Percentiles rank a stretch among this genome's conserved stretches.
phyloP scores from a whole-genome alignment of 345 rosid genomes.

The thale cress (Arabidopsis thaliana) region TAIR10.1 NC_003074.8:21732501-21733000 shows the following conservation, averaged over 20 bases:
- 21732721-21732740: conserved; percentile 64
- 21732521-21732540: conserved; percentile 55
- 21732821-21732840: conserved; percentile 37
- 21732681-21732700: conserved; percentile 70
- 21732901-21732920: conserved; percentile 36
- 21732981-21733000: conserved; percentile 1
- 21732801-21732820: conserved; percentile 10
- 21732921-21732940: conserved; percentile 37
- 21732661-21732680: conserved; percentile 53
- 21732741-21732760: conserved; percentile 77
- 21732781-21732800: conserved; percentile 31
- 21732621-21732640: conserved; percentile 1
- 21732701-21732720: conserved; percentile 39
- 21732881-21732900: conserved; percentile 56
- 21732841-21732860: conserved; percentile 51
- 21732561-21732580: not conserved
- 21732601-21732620: not conserved
- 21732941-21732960: conserved; percentile 13
- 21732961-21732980: not conserved
- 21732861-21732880: conserved; percentile 62
- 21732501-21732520: conserved; percentile 18
- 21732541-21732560: conserved; percentile 68
- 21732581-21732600: not conserved
- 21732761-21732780: conserved; percentile 55
- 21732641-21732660: conserved; percentile 58